These are phyloP conservation scores for Talaromyces albobiverticillius DNA, from an alignment of 2,329 filamentous ascomycete species.

Conservation along the genomic window DNA sequence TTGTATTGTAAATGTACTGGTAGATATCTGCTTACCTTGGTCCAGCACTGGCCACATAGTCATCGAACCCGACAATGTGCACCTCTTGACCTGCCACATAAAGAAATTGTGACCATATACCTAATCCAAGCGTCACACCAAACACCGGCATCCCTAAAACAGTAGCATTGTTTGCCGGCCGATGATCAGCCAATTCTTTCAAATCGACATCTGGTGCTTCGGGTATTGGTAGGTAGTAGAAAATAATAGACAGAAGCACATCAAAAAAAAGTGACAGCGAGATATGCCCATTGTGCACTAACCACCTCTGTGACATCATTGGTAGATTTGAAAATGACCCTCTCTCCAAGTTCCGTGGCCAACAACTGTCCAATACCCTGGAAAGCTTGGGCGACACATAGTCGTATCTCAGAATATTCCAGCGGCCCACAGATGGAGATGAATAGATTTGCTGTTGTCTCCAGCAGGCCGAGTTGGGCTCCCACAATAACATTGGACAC, in stretches of 20 bases:
- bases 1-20: neutral
- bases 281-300: slow-evolving; percentile 63
- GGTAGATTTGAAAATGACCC: slow-evolving; percentile 53
- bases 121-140: slow-evolving; percentile 55
- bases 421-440: slow-evolving; percentile 60
- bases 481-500: slow-evolving; percentile 63
- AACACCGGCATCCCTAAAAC: slow-evolving; percentile 48
- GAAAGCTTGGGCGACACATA: slow-evolving; percentile 58
- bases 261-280: slow-evolving; percentile 61
- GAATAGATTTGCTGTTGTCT: slow-evolving; percentile 61
- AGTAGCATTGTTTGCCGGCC: slow-evolving; percentile 47
- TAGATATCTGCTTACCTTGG: neutral
- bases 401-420: slow-evolving; percentile 57
- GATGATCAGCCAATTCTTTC: slow-evolving; percentile 52
- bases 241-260: slow-evolving; percentile 55
- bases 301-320: slow-evolving; percentile 52
- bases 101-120: slow-evolving; percentile 56
- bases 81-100: slow-evolving; percentile 61
- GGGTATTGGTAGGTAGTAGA: slow-evolving; percentile 61
- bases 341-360: slow-evolving; percentile 57
- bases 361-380: slow-evolving; percentile 60
- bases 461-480: slow-evolving; percentile 57
- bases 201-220: slow-evolving; percentile 62
- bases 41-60: neutral
- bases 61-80: slow-evolving; percentile 24